Percentiles rank a stretch among this genome's conserved stretches.
phyloP scores from a whole-genome alignment of 768 basidiomycete species.

The Peribolospora kevripleyi region DNA sequence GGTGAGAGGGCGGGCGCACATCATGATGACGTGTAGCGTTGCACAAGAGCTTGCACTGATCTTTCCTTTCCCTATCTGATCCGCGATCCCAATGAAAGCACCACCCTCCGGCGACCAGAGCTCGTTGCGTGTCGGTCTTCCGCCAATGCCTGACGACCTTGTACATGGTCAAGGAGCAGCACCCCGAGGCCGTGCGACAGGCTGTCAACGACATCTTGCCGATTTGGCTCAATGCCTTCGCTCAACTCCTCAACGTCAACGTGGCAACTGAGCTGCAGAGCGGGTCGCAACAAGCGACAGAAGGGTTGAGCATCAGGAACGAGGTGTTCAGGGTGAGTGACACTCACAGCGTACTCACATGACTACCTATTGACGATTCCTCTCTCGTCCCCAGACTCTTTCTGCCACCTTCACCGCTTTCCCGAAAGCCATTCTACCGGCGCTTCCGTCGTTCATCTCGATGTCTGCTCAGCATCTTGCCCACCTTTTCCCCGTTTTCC shows the following conservation, averaged over 20 bases:
- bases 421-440: slow-evolving; percentile 40
- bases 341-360: not conserved
- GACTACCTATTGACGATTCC: not conserved
- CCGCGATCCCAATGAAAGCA: slow-evolving; percentile 20
- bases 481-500: slow-evolving; percentile 29
- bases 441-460: slow-evolving; percentile 16
- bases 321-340: slow-evolving; percentile 57
- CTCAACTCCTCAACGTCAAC: slow-evolving; percentile 42
- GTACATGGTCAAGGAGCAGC: slow-evolving; percentile 85
- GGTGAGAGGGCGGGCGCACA: slow-evolving; percentile 23
- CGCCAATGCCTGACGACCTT: slow-evolving; percentile 67
- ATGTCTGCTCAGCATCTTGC: slow-evolving; percentile 26
- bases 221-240: slow-evolving; percentile 78
- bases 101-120: slow-evolving; percentile 56
- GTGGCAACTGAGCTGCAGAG: slow-evolving; percentile 33
- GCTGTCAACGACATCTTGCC: slow-evolving; percentile 59
- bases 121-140: slow-evolving; percentile 67
- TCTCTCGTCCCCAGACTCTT: slow-evolving; percentile 32
- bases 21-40: not conserved
- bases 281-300: slow-evolving; percentile 46
- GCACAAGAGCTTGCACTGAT: not conserved
- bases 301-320: slow-evolving; percentile 41
- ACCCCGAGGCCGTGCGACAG: slow-evolving; percentile 62
- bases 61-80: not conserved
- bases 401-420: slow-evolving; percentile 60